These are phyloP conservation scores for Pseudogymnoascus sp. DNA, from an alignment of 2,329 filamentous ascomycete genomes.

Conservation along the genomic window DNA sequence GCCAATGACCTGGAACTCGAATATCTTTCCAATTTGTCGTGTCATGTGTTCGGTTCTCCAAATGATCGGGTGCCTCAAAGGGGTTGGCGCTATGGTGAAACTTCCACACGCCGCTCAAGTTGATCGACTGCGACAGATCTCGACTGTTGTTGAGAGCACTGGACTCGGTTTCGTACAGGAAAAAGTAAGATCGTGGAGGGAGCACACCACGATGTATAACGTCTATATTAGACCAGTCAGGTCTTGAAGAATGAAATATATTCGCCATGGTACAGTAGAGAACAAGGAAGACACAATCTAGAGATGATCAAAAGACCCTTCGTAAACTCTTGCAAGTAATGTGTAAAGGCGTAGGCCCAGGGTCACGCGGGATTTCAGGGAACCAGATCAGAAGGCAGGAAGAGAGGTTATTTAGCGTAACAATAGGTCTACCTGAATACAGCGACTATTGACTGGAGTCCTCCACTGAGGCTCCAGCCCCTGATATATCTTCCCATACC, in stretches of 20 bases:
- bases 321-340: no score
- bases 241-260: neutral
- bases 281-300: no score
- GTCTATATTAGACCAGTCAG: neutral
- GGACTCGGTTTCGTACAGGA: neutral
- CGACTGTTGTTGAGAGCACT: slow-evolving; percentile 20
- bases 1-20: slow-evolving; percentile 46
- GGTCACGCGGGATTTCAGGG: no score
- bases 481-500: no score
- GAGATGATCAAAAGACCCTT: no score
- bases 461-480: no score
- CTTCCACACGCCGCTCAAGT: slow-evolving; percentile 29
- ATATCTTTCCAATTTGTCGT: slow-evolving; percentile 42
- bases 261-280: neutral
- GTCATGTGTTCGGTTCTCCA: slow-evolving; percentile 23
- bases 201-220: neutral
- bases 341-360: no score
- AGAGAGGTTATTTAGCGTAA: no score
- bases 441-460: no score
- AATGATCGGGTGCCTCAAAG: slow-evolving; percentile 16
- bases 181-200: neutral
- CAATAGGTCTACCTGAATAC: no score
- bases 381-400: no score
- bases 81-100: slow-evolving; percentile 23
- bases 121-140: slow-evolving; percentile 28